Percentiles rank a stretch among this genome's conserved stretches.
These are phyloP conservation scores for Boechera retrofracta DNA, from an alignment of 345 rosid species.

Conservation along the genomic window DNA sequence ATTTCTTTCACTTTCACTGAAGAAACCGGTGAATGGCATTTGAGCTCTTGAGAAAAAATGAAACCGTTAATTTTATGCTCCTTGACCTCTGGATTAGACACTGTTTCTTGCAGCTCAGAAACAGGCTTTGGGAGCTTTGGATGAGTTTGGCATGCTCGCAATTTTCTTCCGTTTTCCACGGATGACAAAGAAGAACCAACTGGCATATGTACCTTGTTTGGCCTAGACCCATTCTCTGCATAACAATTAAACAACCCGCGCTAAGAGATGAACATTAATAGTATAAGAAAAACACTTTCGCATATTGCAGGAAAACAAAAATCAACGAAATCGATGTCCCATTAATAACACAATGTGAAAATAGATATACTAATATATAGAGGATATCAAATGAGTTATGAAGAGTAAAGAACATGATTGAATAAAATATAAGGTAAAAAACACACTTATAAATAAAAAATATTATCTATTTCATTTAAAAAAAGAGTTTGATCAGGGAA, in stretches of 20 bases:
- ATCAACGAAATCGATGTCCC: neutral
- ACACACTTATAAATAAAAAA: neutral
- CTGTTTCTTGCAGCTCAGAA: slow-evolving; percentile 44
- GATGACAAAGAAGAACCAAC: slow-evolving; percentile 44
- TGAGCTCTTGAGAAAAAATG: slow-evolving; percentile 40
- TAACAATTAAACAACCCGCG: slow-evolving; percentile 37
- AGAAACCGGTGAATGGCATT: slow-evolving; percentile 43
- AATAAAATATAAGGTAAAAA: neutral
- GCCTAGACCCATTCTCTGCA: slow-evolving; percentile 55
- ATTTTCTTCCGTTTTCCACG: slow-evolving; percentile 55
- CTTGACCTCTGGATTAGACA: slow-evolving; percentile 47
- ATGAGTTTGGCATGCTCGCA: slow-evolving; percentile 46
- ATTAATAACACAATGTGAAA: neutral
- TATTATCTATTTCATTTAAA: neutral
- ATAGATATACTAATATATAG: neutral
- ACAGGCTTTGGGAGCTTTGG: slow-evolving; percentile 13
- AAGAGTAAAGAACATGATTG: slow-evolving; percentile 25
- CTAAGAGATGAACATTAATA: slow-evolving; percentile 29
- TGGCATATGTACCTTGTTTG: slow-evolving; percentile 56
- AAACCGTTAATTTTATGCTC: slow-evolving; percentile 57
- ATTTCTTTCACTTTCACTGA: slow-evolving; percentile 43
- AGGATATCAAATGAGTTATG: slow-evolving; percentile 16
- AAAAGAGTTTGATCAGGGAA: slow-evolving; percentile 18
- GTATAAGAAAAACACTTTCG: neutral
- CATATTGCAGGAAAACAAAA: slow-evolving; percentile 10